Conservation (phyloP, 2,329 filamentous ascomycete genomes). For the Epichloe gansuensis region DNA sequence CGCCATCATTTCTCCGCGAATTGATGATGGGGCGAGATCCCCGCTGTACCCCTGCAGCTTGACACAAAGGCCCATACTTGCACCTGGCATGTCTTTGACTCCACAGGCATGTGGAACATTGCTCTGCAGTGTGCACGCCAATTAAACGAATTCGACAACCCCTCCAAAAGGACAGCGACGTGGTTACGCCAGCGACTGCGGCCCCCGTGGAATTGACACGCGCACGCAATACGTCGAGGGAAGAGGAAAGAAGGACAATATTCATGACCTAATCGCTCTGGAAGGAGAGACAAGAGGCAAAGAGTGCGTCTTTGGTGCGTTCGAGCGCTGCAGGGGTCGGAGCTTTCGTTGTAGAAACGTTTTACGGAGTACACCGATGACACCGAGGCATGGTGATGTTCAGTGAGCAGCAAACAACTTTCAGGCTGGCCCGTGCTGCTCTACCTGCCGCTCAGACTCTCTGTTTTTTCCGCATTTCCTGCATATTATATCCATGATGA, state of each 20-base stretch:
- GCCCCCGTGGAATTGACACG: no score
- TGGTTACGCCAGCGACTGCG: no score
- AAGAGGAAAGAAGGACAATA: no score
- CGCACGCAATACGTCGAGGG: no score
- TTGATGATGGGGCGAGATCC: not conserved
- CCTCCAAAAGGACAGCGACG: no score
- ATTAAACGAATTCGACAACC: not conserved
- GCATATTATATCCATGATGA: not conserved
- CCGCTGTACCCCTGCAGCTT: not conserved
- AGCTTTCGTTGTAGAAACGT: no score
- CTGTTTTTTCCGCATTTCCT: not conserved
- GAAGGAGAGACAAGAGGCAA: no score
- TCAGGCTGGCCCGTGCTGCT: not conserved
- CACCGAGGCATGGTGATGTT: no score
- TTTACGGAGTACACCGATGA: no score
- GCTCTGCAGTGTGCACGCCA: not conserved
- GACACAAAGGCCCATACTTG: not conserved
- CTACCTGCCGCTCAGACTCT: not conserved
- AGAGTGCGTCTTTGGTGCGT: no score
- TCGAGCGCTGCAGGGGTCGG: no score
- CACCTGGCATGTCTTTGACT: not conserved
- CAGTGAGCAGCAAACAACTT: not conserved
- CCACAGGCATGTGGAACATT: not conserved
- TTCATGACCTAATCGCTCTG: no score
- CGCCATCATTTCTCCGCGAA: not conserved